These are phyloP conservation scores for Coriolopsis trogii DNA, from an alignment of 1,284 basidiomycete species.

Conservation along the genomic window DNA sequence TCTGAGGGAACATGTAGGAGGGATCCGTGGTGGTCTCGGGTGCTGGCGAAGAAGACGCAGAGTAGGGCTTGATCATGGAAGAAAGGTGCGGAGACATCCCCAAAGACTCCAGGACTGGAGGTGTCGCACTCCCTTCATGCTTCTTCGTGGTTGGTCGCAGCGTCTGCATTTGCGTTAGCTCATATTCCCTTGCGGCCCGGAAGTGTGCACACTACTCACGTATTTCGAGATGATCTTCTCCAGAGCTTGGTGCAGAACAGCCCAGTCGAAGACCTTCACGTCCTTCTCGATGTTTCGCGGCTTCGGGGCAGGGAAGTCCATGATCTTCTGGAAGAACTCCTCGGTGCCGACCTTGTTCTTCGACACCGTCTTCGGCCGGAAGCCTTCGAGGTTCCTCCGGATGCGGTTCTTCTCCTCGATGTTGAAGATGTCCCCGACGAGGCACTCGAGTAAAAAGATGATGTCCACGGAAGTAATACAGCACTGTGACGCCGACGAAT, in stretches of 20 bases:
- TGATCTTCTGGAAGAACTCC: slow-evolving; percentile 91
- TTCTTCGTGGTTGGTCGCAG: slow-evolving; percentile 13
- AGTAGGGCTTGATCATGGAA: slow-evolving; percentile 8
- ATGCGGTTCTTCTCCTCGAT: slow-evolving; percentile 98
- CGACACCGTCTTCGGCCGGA: slow-evolving; percentile 88
- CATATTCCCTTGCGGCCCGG: background rate
- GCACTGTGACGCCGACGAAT: slow-evolving; percentile 58
- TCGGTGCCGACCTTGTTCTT: slow-evolving; percentile 84
- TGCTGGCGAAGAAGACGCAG: slow-evolving; percentile 11
- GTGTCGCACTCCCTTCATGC: slow-evolving; percentile 4
- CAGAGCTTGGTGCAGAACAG: slow-evolving; percentile 75
- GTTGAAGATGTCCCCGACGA: slow-evolving; percentile 83
- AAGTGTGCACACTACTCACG: slow-evolving; percentile 52
- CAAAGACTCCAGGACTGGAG: slow-evolving; percentile 6
- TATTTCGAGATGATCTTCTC: slow-evolving; percentile 97
- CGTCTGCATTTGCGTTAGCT: slow-evolving; percentile 12
- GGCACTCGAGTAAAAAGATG: slow-evolving; percentile 89
- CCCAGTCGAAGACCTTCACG: slow-evolving; percentile 97
- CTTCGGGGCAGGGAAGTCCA: slow-evolving; percentile 93
- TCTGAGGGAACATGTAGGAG: slow-evolving; percentile 16
- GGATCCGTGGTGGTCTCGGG: slow-evolving; percentile 4
- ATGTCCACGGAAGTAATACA: slow-evolving; percentile 95
- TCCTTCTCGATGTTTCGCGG: slow-evolving; percentile 98
- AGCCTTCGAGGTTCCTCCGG: slow-evolving; percentile 90
- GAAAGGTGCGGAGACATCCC: slow-evolving; percentile 7